Evolutionary conservation across 352 stramenopile genomes (phyloP).

Genomic region (Vaucheria bursata): DNA sequence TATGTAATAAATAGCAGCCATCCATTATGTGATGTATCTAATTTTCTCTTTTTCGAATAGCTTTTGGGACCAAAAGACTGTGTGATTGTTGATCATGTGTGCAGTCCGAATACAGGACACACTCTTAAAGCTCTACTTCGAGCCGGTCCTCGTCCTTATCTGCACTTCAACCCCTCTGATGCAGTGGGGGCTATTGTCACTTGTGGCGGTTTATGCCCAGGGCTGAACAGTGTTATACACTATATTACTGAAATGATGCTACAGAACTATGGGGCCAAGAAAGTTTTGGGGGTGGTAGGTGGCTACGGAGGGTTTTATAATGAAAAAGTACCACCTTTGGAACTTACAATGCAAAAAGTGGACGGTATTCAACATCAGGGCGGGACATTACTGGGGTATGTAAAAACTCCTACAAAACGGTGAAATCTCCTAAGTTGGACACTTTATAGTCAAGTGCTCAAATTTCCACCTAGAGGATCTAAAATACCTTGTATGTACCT

Average conservation of each 20-base stretch:
- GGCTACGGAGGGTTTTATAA: constrained; percentile 59
- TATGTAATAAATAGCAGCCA: too few relatives aligned
- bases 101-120: background rate
- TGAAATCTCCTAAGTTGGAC: too few relatives aligned
- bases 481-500: too few relatives aligned
- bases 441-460: too few relatives aligned
- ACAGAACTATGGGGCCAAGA: constrained; percentile 28
- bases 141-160: constrained; percentile 52
- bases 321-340: constrained; percentile 51
- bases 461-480: too few relatives aligned
- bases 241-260: constrained; percentile 85
- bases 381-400: constrained; percentile 81
- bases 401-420: too few relatives aligned
- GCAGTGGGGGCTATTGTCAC: constrained; percentile 80
- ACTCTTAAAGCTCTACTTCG: background rate
- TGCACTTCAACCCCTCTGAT: constrained; percentile 64
- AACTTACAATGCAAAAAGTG: constrained; percentile 57
- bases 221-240: constrained; percentile 94
- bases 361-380: constrained; percentile 65
- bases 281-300: constrained; percentile 67
- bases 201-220: constrained; percentile 84
- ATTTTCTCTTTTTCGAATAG: background rate
- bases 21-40: background rate
- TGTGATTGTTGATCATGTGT: background rate
- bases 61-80: constrained; percentile 4